phyloP scores from a whole-genome alignment of 2,329 filamentous ascomycete species.

The Hysterium pulicare region DNA sequence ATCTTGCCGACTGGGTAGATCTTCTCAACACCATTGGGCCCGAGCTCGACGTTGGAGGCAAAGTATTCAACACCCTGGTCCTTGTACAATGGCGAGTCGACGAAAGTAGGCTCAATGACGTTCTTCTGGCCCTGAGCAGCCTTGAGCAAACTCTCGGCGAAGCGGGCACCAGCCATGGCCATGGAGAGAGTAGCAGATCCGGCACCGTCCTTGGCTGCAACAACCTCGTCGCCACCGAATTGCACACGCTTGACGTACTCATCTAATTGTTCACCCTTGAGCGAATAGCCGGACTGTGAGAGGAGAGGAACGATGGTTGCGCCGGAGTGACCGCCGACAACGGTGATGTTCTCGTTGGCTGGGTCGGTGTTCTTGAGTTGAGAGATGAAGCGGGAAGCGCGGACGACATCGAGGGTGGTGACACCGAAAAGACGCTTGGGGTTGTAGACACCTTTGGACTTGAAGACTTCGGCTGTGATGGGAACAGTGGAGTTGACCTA shows the following conservation, averaged over 20 bases:
- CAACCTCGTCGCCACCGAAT: constrained; percentile 98
- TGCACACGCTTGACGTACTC: constrained; percentile 90
- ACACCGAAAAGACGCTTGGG: constrained; percentile 99
- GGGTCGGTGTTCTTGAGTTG: constrained; percentile 90
- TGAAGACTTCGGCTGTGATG: constrained; percentile 96
- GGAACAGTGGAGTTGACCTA: constrained; percentile 97
- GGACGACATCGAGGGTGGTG: constrained; percentile 97
- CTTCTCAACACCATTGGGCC: constrained; percentile 93
- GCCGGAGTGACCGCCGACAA: constrained; percentile 95
- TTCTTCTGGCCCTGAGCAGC: constrained; percentile 91
- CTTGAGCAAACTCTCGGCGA: constrained; percentile 89
- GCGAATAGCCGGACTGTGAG: constrained; percentile 87
- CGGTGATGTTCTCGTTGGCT: constrained; percentile 87
- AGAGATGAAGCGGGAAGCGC: constrained; percentile 95
- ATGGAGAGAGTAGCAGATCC: constrained; percentile 97
- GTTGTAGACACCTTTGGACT: constrained; percentile 94
- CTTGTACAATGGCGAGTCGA: constrained; percentile 97
- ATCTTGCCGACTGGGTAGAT: constrained; percentile 84
- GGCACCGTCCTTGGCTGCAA: constrained; percentile 97
- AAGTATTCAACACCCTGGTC: constrained; percentile 98
- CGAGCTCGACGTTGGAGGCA: constrained; percentile 90
- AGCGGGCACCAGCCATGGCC: constrained; percentile 87
- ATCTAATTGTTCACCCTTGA: constrained; percentile 70
- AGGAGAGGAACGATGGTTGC: constrained; percentile 98
- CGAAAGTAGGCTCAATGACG: constrained; percentile 92